These are phyloP conservation scores for Ulota crispa DNA, from an alignment of 225 moss, liverwort and hornwort genomes.

Conservation along the genomic window DNA sequence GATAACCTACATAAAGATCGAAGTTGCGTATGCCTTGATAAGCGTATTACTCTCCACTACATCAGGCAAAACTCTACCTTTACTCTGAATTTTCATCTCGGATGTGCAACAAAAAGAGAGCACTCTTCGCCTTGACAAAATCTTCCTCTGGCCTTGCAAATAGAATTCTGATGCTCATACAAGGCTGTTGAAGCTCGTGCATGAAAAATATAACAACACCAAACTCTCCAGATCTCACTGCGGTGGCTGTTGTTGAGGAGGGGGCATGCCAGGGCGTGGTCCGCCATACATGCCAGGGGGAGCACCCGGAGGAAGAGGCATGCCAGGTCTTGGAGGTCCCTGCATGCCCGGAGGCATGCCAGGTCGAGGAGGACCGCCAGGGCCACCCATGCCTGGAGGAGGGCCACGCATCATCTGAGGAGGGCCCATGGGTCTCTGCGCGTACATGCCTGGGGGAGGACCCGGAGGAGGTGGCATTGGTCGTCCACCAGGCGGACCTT, in stretches of 20 bases:
- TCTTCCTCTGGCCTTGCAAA: conserved; percentile 21
- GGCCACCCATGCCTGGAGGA: conserved; percentile 83
- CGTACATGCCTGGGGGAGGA: conserved; percentile 77
- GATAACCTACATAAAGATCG: conserved; percentile 16
- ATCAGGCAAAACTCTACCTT: conserved; percentile 20
- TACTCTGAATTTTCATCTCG: conserved; percentile 19
- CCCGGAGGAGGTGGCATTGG: conserved; percentile 78
- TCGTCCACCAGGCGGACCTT: conserved; percentile 30
- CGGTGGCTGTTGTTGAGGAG: conserved; percentile 66
- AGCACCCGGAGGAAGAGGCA: conserved; percentile 69
- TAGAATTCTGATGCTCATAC: conserved; percentile 6
- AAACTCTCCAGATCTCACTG: conserved; percentile 21
- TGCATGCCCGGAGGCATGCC: conserved; percentile 94
- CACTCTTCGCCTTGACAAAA: conserved; percentile 24
- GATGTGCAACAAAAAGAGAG: background rate
- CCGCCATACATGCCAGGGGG: conserved; percentile 92
- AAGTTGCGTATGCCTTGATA: conserved; percentile 5
- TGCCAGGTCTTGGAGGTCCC: conserved; percentile 83
- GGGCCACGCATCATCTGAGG: conserved; percentile 99
- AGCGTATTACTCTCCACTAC: conserved; percentile 21
- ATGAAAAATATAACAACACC: background rate
- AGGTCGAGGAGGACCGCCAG: conserved; percentile 80
- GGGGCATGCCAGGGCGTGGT: conserved; percentile 90
- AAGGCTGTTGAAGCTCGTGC: background rate
- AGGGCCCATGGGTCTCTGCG: conserved; percentile 87